phyloP scores from a whole-genome alignment of 345 rosid genomes.

The Excoecaria cochinchinensis region DNA sequence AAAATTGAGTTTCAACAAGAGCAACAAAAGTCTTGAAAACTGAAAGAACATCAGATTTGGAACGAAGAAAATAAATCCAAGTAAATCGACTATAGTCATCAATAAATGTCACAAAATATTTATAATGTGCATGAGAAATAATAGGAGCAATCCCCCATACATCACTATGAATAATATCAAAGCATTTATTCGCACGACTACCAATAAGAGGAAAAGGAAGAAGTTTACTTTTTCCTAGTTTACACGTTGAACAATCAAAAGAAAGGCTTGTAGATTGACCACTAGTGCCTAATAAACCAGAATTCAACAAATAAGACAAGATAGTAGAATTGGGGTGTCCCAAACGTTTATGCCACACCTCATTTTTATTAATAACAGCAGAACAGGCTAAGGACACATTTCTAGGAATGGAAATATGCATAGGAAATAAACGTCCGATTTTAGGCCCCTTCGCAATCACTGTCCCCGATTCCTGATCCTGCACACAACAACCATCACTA shows the following conservation, averaged over 20 bases:
- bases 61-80: no score
- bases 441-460: not conserved
- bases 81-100: no score
- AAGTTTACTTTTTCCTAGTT: not conserved
- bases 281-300: no score
- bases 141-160: no score
- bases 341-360: not conserved
- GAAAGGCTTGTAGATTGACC: no score
- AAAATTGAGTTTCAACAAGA: no score
- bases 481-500: not conserved
- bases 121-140: no score
- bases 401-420: not conserved
- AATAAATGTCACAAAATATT: no score
- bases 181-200: not conserved
- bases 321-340: slow-evolving; percentile 4
- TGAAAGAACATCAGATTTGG: no score
- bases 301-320: no score
- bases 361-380: not conserved
- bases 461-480: not conserved
- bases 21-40: no score
- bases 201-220: not conserved
- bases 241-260: not conserved
- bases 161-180: no score
- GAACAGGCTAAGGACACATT: not conserved
- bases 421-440: not conserved